Base-by-base conservation (phyloP, 192 early-diverging fungal species). In the Linnemannia exigua region DNA sequence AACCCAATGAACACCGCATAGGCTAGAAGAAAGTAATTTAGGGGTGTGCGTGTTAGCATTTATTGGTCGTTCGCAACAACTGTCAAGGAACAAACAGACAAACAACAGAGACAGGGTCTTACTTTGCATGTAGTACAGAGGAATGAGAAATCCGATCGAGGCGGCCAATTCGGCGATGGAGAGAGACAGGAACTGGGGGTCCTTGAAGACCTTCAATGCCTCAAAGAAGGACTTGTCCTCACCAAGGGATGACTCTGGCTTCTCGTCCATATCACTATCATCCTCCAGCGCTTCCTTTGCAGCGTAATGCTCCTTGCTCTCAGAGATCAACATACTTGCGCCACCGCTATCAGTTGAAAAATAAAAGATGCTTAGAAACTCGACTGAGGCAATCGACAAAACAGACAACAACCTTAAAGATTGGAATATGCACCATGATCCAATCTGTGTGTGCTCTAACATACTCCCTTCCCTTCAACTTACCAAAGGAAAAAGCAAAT, bases 1-100 rank as follows among this genome's bases (percentile, higher is more conserved):
- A 95, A 74, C 15, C 93, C 94, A 50, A 92, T 89, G 51, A 89
- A 89, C 47, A 91, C 88, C 7, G 93, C 89, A 67, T 90, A 93
- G 5, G 90, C 90, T 75, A 90, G 73, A 44, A 6, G 15, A 3
- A 54, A 22, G 16, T 16, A 46, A 44, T 63, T 19, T 41, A 52
- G 47, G 17, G 52, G 22, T 25, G 52, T 54, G 6, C 22, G n/a
- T 17, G n/a, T 9, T 33, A 12, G 25, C 3, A 3, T 44, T 38
- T 38, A 20, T 63, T 25, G 54, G 25, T 11, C 25, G 36, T 41
- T 36, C 4, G 46, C 19, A 36, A 35, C 35, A 28, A 50, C 31
- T 17, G 16, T 6, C 19, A 33, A 68, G 1, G 67, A 38, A n/a
- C n/a, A n/a, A n/a, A n/a, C n/a, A n/a, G n/a, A n/a, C 7, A 14